phyloP scores from a whole-genome alignment of 768 basidiomycete species.

The Podaxis sp. region DNA sequence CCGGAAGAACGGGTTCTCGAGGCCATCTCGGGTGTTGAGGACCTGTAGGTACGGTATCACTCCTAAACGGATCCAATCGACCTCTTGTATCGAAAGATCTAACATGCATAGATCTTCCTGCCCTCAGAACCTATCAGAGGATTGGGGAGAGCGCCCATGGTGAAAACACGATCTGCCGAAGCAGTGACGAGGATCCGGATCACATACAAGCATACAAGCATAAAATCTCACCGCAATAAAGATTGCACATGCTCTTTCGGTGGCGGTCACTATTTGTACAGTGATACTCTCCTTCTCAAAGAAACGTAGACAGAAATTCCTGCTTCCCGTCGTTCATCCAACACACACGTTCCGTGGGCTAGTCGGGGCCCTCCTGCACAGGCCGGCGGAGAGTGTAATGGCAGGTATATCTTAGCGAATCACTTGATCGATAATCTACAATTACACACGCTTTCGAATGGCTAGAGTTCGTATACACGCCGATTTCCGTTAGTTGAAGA shows the following conservation, averaged over 20 bases:
- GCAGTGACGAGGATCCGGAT: slow-evolving; percentile 39
- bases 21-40: too few species aligned
- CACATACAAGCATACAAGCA: slow-evolving; percentile 24
- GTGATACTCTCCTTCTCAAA: slow-evolving; percentile 52
- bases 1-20: too few species aligned
- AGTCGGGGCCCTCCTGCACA: slow-evolving; percentile 24
- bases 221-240: slow-evolving; percentile 32
- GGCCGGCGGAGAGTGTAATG: slow-evolving; percentile 39
- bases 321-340: slow-evolving; percentile 39
- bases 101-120: slow-evolving; percentile 32
- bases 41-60: too few species aligned
- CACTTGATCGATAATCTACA: too few species aligned
- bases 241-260: slow-evolving; percentile 45
- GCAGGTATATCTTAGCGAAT: slow-evolving; percentile 30
- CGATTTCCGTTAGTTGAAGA: too few species aligned
- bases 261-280: slow-evolving; percentile 39
- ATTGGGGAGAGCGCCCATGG: slow-evolving; percentile 37
- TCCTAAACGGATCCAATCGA: too few species aligned
- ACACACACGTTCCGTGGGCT: slow-evolving; percentile 46
- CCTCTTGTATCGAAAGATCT: too few species aligned
- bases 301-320: slow-evolving; percentile 46
- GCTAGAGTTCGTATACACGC: too few species aligned
- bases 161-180: slow-evolving; percentile 47
- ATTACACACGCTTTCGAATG: too few species aligned
- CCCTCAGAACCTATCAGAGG: slow-evolving; percentile 46